These are phyloP conservation scores for Fusarium sp. DNA, from an alignment of 2,329 filamentous ascomycete species.

Conservation along the genomic window DNA sequence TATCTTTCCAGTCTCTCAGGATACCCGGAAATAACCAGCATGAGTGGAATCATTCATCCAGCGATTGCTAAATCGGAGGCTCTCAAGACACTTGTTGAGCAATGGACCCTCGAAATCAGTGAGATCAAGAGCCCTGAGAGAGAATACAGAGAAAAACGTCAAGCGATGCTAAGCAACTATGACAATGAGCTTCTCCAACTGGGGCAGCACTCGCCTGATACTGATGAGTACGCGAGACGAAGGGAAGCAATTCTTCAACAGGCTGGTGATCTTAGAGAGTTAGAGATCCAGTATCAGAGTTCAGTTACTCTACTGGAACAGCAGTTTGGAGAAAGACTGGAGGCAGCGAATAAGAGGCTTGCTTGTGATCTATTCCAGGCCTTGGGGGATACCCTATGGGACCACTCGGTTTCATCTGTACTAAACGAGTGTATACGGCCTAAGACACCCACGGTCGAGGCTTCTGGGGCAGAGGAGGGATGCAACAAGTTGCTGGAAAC, in stretches of 20 bases:
- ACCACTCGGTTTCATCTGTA: neutral
- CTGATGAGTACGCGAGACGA: rapidly evolving
- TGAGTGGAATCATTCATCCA: neutral
- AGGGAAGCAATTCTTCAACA: neutral
- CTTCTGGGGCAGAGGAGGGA: rapidly evolving
- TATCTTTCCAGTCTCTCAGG: rapidly evolving
- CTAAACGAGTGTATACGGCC: neutral
- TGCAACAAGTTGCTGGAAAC: rapidly evolving
- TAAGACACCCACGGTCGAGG: rapidly evolving
- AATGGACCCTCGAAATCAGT: neutral
- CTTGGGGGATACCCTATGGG: neutral
- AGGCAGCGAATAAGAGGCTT: rapidly evolving
- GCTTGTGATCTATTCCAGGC: neutral
- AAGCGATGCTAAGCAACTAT: rapidly evolving
- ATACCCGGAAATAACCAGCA: neutral
- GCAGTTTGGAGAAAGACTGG: neutral
- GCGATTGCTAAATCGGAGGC: neutral
- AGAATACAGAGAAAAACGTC: neutral
- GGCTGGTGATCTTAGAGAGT: neutral
- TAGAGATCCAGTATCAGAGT: neutral
- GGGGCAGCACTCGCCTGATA: rapidly evolving
- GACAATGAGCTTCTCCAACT: neutral
- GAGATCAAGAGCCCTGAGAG: neutral
- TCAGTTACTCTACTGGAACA: neutral
- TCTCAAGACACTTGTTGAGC: neutral